These are phyloP conservation scores for Bruguiera gymnorhiza DNA, from an alignment of 345 rosid species.

Conservation along the genomic window DNA sequence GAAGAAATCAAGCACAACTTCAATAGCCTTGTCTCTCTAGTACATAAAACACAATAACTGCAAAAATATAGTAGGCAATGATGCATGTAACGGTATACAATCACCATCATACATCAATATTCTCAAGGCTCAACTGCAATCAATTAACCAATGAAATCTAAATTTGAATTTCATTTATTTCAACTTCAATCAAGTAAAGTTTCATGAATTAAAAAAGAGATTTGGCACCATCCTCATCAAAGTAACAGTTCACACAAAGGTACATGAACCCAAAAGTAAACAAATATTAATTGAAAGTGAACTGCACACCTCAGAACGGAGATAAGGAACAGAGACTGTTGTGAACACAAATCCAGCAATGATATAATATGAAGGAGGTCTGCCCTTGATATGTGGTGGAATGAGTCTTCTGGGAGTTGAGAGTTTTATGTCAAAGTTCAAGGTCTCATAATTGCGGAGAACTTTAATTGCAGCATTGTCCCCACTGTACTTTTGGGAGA, in stretches of 20 bases:
- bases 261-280: neutral
- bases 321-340: slow-evolving; percentile 86
- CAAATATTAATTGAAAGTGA: neutral
- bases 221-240: neutral
- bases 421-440: slow-evolving; percentile 73
- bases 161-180: neutral
- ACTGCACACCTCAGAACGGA: slow-evolving; percentile 78
- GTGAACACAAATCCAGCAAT: slow-evolving; percentile 91
- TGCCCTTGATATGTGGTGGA: slow-evolving; percentile 77
- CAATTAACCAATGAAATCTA: too few species aligned
- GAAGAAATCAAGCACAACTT: neutral
- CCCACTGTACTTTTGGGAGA: slow-evolving; percentile 86
- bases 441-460: slow-evolving; percentile 60
- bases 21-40: neutral
- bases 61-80: neutral
- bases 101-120: neutral
- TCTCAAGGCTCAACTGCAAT: neutral
- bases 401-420: slow-evolving; percentile 80
- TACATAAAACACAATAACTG: neutral
- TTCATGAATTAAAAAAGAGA: neutral
- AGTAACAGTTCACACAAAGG: neutral
- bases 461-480: slow-evolving; percentile 79
- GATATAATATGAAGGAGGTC: slow-evolving; percentile 86
- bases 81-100: too few species aligned
- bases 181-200: neutral